These are phyloP conservation scores for Phytopythium vexans DNA, from an alignment of 352 stramenopile genomes.

Conservation along the genomic window DNA sequence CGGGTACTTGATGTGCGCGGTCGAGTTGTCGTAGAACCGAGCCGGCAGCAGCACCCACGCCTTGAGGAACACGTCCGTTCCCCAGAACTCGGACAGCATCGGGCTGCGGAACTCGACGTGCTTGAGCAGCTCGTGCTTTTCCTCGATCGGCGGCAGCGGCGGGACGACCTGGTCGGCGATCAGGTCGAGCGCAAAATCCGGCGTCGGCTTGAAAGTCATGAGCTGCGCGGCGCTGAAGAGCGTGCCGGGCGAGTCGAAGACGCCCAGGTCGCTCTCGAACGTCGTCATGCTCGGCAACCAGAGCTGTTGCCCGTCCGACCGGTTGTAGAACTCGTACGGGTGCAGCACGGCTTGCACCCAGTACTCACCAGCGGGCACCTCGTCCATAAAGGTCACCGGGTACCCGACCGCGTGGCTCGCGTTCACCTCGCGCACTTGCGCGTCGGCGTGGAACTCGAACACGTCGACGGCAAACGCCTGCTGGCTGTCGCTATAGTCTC, in stretches of 20 bases:
- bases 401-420: constrained; percentile 39
- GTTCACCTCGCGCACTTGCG: constrained; percentile 41
- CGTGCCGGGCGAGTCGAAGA: constrained; percentile 54
- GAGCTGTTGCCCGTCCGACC: constrained; percentile 40
- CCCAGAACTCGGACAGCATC: constrained; percentile 65
- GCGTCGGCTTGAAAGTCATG: constrained; percentile 24
- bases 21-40: constrained; percentile 53
- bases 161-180: constrained; percentile 44
- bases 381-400: constrained; percentile 33
- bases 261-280: constrained; percentile 52
- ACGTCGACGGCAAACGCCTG: constrained; percentile 66
- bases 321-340: constrained; percentile 64
- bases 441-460: constrained; percentile 36
- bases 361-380: constrained; percentile 51
- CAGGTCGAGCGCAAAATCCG: constrained; percentile 34
- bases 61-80: constrained; percentile 62
- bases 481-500: constrained; percentile 43
- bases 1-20: constrained; percentile 58
- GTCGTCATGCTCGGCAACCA: constrained; percentile 49
- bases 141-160: constrained; percentile 28
- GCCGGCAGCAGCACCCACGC: constrained; percentile 69
- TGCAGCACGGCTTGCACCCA: constrained; percentile 63
- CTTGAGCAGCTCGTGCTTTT: constrained; percentile 53
- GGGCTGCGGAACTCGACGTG: constrained; percentile 63
- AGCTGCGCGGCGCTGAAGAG: constrained; percentile 57